Evolutionary conservation across 2,329 filamentous ascomycete genomes (phyloP), one percentile per base, ranked within the genome.

Genomic region (Nannizzia gypsea): DNA sequence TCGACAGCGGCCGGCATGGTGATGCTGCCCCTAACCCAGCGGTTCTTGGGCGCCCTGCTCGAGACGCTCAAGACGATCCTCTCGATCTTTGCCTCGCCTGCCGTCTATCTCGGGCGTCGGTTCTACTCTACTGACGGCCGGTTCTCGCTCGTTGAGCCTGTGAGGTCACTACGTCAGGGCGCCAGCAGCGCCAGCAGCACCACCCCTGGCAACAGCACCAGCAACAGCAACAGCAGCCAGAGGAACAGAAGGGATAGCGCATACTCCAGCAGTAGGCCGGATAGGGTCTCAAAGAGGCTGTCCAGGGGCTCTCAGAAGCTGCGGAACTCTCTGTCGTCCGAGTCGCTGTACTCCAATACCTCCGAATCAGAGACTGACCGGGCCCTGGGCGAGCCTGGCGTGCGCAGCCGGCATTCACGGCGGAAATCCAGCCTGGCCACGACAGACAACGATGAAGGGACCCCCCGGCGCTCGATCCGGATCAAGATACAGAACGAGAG

Each of bases 401-500:
- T 67, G 15, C 56, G 34, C 54, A 13, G 11, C n/a, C 56, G 34
- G n/a, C 61, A 60, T 54, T 61, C 57, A 28, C 70, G 70, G 59
- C 63, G 66, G 1, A 71, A 70, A 63, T 67, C 63, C 20, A 64
- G 61, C 20, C 63, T 63, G 56, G 50, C 65, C 55, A 66, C 68
- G n/a, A 55, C 60, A 5, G 56, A 42, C 28, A 59, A 57, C 13
- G 54, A 77, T 31, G 86, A 90, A 64, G 87, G 81, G 63, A 79
- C 81, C 15, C 85, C 87, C 5, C 83, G 88, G 67, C 82, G 90
- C 60, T 95, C 90, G 1, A 96, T 96, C 64, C 84, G 90, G 42
- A 96, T 97, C 68, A 95, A 93, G 74, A 79, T 96, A 13, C 85
- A 92, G 71, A 89, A 86, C 63, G 89, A 96, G 66, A 89, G 83